phyloP scores from a whole-genome alignment of 2,329 filamentous ascomycete species.

The Aspergillus sp. region DNA sequence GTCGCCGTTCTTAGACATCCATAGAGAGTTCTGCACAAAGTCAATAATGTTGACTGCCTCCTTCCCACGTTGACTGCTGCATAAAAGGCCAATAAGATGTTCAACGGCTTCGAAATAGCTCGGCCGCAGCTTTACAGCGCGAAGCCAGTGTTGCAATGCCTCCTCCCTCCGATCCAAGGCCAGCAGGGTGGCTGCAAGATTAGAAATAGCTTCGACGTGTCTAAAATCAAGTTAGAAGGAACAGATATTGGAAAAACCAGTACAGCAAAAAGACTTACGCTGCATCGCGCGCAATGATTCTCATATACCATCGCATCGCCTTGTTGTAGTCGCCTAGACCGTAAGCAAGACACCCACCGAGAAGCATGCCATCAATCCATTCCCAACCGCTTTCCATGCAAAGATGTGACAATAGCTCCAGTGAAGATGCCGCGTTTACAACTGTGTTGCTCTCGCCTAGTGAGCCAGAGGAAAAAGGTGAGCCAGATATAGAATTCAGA shows the following conservation, averaged over 20 bases:
- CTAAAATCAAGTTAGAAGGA: conserved; percentile 43
- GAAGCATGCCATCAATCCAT: conserved; percentile 90
- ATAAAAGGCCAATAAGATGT: conserved; percentile 85
- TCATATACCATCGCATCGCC: conserved; percentile 52
- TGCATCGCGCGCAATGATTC: conserved; percentile 59
- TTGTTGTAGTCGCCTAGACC: conserved; percentile 81
- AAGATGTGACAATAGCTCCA: conserved; percentile 70
- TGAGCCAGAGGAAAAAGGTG: conserved; percentile 32
- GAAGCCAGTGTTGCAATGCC: conserved; percentile 81
- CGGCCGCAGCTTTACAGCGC: conserved; percentile 78
- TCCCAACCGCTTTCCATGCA: conserved; percentile 80
- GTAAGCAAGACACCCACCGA: conserved; percentile 90
- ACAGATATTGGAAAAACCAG: conserved; percentile 6
- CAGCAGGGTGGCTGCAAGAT: conserved; percentile 84
- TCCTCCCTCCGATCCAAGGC: conserved; percentile 79
- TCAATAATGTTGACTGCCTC: conserved; percentile 88
- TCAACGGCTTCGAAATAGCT: conserved; percentile 94
- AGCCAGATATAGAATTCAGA: conserved; percentile 28
- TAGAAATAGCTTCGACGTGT: conserved; percentile 91
- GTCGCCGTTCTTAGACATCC: conserved; percentile 50
- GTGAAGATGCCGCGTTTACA: conserved; percentile 62
- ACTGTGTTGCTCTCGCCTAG: conserved; percentile 45
- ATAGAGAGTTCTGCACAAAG: conserved; percentile 74
- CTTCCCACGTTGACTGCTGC: conserved; percentile 73
- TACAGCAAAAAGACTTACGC: conserved; percentile 42